phyloP scores from a whole-genome alignment of 345 rosid genomes.

The Eucalyptus erythrocorys region DNA sequence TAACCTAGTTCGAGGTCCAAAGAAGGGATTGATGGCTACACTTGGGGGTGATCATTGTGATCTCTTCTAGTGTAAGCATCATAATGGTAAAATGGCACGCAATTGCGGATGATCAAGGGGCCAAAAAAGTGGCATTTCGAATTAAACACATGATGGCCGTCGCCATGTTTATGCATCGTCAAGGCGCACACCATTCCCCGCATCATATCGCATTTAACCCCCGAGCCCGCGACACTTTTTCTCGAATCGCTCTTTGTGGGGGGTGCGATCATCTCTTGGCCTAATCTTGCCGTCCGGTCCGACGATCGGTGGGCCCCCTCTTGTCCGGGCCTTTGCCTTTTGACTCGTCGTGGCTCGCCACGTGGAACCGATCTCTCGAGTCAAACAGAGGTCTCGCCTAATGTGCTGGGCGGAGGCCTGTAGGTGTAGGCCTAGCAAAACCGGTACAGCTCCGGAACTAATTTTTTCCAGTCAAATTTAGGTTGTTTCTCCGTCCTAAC shows the following conservation, averaged over 20 bases:
- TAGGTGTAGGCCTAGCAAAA: background rate
- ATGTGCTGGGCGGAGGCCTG: background rate
- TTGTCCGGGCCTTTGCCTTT: background rate
- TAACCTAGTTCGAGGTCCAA: background rate
- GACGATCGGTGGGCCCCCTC: background rate
- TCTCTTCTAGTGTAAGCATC: background rate
- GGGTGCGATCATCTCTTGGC: background rate
- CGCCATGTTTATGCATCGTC: background rate
- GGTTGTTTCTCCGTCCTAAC: background rate
- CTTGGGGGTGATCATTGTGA: background rate
- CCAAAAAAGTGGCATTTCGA: background rate
- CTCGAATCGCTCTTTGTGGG: background rate
- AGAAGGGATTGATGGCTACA: background rate
- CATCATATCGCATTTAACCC: background rate
- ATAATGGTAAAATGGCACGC: background rate
- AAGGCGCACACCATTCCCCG: background rate
- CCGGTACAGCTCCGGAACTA: background rate
- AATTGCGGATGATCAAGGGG: background rate
- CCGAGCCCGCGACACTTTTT: background rate
- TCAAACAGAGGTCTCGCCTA: background rate
- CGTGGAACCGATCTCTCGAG: background rate
- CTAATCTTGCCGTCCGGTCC: slow-evolving; percentile 15
- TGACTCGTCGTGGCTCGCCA: background rate
- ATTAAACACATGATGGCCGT: background rate
- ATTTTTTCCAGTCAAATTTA: background rate